Base-by-base conservation (phyloP, 2,329 filamentous ascomycete species). In the Orbilia quercus region DNA sequence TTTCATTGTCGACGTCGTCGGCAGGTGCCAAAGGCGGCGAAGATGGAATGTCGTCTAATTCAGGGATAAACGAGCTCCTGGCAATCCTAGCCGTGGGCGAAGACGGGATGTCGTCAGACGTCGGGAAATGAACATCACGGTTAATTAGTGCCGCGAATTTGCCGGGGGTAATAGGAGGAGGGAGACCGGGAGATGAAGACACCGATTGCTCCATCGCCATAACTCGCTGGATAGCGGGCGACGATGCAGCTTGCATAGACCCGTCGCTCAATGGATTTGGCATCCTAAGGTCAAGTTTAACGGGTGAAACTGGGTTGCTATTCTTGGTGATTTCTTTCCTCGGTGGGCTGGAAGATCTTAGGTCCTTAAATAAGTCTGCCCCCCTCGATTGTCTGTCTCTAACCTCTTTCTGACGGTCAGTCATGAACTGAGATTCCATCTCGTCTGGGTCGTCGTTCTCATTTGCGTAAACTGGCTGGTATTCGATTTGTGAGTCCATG, bases 401-500 rank as follows among this genome's bases (percentile, higher is more conserved):
- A 44, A 94, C 87, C 77, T 96, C 91, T 77, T 85, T 89, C 79
- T 96, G 92, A 45, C 88, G 86, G 36, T 93, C 90, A 0, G 92
- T 96, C 53, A 96, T 82, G 16, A 88, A 81, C 76, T 95, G 91
- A 0, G 90, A 91, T 12, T 82, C 80, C 2, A 84, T 81, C 1
- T 84, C 80, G 1, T 81, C 82, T 0, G 84, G 83, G 0, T 88
- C 87, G 11, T 88, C 45, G 14, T 59, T 87, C 28, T 86, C 85
- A 22, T 74, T 62, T 2, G 16, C 60, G 23, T 62, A 66, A 50
- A 94, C 89, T 0, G 87, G 82, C 1, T 89, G 87, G 77, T 95
- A 95, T 45, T 91, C 85, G 23, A 96, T 85, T 78, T 96, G 92
- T 0, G 91, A 96, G 80, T 96, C 86, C 74, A 96, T 87, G 76